Evolutionary conservation across 1,284 basidiomycete genomes (phyloP), one percentile per base, ranked within the genome.

Genomic region (Anthracocystis panici-leucophaei): DNA sequence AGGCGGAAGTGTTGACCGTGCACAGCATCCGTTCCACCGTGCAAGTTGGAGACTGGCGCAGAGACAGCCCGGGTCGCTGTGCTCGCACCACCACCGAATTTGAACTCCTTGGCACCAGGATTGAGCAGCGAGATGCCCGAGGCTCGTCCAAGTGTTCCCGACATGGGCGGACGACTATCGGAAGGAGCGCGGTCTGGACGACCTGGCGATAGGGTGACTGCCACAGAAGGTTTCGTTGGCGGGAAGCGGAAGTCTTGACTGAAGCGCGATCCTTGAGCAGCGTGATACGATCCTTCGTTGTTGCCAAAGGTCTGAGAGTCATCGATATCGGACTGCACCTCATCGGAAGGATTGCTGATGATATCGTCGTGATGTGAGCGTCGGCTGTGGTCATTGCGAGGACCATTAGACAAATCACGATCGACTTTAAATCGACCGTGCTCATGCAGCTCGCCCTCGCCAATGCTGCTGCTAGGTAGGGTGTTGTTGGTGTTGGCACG

Each of bases 261-360:
- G 38, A 75, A 49, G 23, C 66, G 61, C 7, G 65, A 10, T 4
- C 52, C 54, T 10, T 60, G 51, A 11, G 57, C 50, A 25, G 41
- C 23, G 20, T 48, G 33, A 9, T 46, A 14, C 20, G 46, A 10
- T 16, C 58, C 63, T 7, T 68, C 52, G 7, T 58, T 35, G 21
- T 59, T 68, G 40, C 77, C 75, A 48, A 79, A 77, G 5, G 71
- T 75, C 44, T 59, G 52, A 11, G 57, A 50, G 20, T 72, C 72
- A 20, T 76, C 64, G 10, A 61, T n/a, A 23, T 79, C 74, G 6
- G 58, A 67, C 41, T 62, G 61, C 33, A 57, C 59, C 38, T 81
- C 78, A 29, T 80, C 78, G 7, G 75, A 79, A 1, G 80, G 78
- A 48, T 80, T 80, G 65, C 70, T 75, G 70, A 77, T 57, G 42